Evolutionary conservation across 139 green algal genomes (phyloP).

Genomic region (Parachlorella kessleri): DNA sequence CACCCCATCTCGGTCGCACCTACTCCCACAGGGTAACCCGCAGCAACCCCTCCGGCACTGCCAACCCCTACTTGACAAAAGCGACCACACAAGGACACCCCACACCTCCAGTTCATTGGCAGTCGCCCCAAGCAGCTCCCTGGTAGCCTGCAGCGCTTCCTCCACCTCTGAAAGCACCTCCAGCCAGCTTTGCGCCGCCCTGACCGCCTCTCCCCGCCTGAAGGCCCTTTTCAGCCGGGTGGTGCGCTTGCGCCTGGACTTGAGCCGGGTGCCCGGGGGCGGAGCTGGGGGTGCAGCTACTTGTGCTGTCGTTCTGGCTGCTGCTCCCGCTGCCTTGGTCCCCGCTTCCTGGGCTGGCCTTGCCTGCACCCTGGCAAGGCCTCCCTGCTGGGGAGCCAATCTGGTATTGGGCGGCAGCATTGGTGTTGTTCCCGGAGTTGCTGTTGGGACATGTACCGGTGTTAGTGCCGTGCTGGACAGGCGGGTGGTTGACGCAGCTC

Average conservation of each 20-base stretch:
- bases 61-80: slow-evolving; percentile 3
- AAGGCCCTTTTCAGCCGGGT: slow-evolving; percentile 26
- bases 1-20: no score
- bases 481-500: background rate
- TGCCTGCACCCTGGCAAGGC: no score
- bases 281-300: background rate
- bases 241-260: slow-evolving; percentile 6
- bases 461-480: background rate
- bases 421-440: background rate
- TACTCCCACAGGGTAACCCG: no score
- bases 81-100: background rate
- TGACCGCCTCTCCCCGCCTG: slow-evolving; percentile 13
- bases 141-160: slow-evolving; percentile 16
- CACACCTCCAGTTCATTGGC: slow-evolving; percentile 7
- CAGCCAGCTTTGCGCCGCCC: slow-evolving; percentile 16
- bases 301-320: background rate
- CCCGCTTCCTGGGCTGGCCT: no score
- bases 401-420: background rate
- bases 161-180: slow-evolving; percentile 31
- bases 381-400: no score
- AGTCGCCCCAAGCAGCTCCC: slow-evolving; percentile 7
- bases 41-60: background rate
- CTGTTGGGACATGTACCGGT: background rate
- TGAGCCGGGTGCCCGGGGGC: slow-evolving; percentile 6
- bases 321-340: background rate